phyloP scores from a whole-genome alignment of 1,284 basidiomycete genomes.

The Microbotryum intermedium region DNA sequence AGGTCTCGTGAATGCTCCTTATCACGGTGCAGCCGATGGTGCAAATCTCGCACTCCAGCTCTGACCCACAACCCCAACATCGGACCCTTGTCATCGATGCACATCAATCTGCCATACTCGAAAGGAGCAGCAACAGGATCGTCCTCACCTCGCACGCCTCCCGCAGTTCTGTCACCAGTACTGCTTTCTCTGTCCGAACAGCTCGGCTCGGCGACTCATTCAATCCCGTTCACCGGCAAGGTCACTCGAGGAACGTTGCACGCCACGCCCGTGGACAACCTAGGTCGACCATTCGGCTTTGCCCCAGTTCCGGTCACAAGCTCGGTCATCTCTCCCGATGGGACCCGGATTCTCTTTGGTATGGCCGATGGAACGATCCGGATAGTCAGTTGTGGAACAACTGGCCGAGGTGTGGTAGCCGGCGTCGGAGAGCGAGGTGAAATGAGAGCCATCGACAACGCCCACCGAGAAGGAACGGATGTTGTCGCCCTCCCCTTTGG shows the following conservation, averaged over 20 bases:
- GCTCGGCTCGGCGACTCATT: constrained; percentile 24
- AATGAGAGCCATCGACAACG: not conserved
- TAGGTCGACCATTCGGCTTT: constrained; percentile 19
- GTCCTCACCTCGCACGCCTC: constrained; percentile 1
- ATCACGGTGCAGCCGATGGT: constrained; percentile 13
- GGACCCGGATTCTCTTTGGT: constrained; percentile 25
- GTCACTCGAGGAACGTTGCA: constrained; percentile 21
- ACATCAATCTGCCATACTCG: constrained; percentile 9
- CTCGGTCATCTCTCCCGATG: constrained; percentile 21
- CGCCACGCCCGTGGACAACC: constrained; percentile 25
- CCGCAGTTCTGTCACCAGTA: not conserved
- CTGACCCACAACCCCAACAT: constrained; percentile 27
- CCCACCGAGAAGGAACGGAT: constrained; percentile 8
- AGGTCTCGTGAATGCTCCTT: not conserved
- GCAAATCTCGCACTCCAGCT: constrained; percentile 17
- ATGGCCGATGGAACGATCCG: constrained; percentile 29
- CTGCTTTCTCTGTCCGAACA: constrained; percentile 26
- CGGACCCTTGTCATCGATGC: constrained; percentile 22
- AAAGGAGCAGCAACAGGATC: not conserved
- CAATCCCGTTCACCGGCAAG: constrained; percentile 31
- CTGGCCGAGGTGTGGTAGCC: not conserved
- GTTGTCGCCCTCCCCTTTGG: constrained; percentile 10
- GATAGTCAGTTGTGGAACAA: not conserved
- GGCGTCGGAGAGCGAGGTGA: constrained; percentile 4
- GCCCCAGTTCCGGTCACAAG: constrained; percentile 9